A percentile compares a stretch with the other conserved stretches of the same genome.
phyloP scores from a whole-genome alignment of 2,329 filamentous ascomycete genomes.

The Xylaria sp. region DNA sequence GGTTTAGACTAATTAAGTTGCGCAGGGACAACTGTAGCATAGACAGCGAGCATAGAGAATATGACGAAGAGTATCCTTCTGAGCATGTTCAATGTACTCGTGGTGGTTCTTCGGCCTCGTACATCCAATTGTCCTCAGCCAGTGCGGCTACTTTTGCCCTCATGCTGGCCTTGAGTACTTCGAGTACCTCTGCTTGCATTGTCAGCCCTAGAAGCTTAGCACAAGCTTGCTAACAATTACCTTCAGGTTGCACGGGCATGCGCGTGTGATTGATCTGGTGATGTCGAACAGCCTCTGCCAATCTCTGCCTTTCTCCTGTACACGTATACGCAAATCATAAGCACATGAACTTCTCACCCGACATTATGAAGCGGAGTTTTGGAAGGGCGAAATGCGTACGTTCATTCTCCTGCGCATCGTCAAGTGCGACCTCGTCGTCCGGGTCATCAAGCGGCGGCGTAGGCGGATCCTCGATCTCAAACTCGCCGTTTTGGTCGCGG shows the following conservation, averaged over 20 bases:
- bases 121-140: slow-evolving; percentile 92
- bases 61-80: slow-evolving; percentile 16
- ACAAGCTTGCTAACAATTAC: slow-evolving; percentile 53
- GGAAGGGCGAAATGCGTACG: slow-evolving; percentile 53
- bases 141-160: slow-evolving; percentile 77
- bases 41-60: slow-evolving; percentile 28
- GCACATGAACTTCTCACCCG: slow-evolving; percentile 25
- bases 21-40: slow-evolving; percentile 27
- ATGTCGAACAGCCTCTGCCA: slow-evolving; percentile 71
- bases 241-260: slow-evolving; percentile 72
- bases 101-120: slow-evolving; percentile 72
- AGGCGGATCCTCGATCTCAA: slow-evolving; percentile 68
- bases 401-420: slow-evolving; percentile 68
- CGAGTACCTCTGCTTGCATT: slow-evolving; percentile 67
- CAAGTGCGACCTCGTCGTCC: slow-evolving; percentile 66
- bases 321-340: slow-evolving; percentile 32
- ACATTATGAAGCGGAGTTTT: neutral
- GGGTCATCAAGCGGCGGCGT: slow-evolving; percentile 64
- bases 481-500: slow-evolving; percentile 70
- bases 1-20: slow-evolving; percentile 64
- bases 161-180: slow-evolving; percentile 75
- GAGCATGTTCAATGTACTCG: slow-evolving; percentile 29
- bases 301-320: slow-evolving; percentile 67
- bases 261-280: slow-evolving; percentile 67
- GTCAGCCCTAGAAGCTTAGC: slow-evolving; percentile 22